Evolutionary conservation across 495 filamentous ascomycete species (phyloP).

Genomic region (Melanomma pulvis-pyrius): DNA sequence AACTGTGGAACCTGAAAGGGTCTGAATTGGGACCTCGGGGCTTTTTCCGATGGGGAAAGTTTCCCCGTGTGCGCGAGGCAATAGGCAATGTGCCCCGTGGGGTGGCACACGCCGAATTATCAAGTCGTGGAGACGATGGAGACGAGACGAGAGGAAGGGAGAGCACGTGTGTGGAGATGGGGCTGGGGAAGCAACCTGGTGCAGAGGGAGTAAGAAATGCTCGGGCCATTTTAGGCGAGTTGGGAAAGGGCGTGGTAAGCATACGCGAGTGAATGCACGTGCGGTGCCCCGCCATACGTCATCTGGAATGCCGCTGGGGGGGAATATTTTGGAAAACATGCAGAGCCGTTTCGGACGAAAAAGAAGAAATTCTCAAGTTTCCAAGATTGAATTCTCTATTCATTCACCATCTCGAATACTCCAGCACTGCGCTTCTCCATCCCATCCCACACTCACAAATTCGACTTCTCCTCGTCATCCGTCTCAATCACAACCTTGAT

Average conservation of each 20-base stretch:
- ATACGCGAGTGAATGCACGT: slow-evolving; percentile 3
- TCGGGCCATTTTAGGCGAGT: not conserved
- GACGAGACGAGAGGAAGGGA: not conserved
- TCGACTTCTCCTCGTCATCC: slow-evolving; percentile 35
- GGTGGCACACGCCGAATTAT: not conserved
- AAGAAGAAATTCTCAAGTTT: no score
- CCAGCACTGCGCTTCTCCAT: not conserved
- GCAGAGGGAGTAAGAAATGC: not conserved
- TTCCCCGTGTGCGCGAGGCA: not conserved
- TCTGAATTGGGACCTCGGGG: not conserved
- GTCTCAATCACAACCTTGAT: slow-evolving; percentile 81
- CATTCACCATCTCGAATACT: not conserved
- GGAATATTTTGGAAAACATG: not conserved
- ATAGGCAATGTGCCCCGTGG: not conserved
- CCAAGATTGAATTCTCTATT: not conserved
- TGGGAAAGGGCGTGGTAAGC: not conserved
- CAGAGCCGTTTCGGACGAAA: not conserved
- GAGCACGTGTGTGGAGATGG: not conserved
- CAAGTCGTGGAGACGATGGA: not conserved
- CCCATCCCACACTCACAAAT: not conserved
- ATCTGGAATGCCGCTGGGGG: not conserved
- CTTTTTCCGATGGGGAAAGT: slow-evolving; percentile 3
- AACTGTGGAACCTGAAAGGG: not conserved
- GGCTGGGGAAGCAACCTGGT: not conserved
- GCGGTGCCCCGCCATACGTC: slow-evolving; percentile 6